A percentile compares a stretch with the other conserved stretches of the same genome.
Conservation (phyloP, 352 stramenopile species). For the Globisporangium paddicum region DNA sequence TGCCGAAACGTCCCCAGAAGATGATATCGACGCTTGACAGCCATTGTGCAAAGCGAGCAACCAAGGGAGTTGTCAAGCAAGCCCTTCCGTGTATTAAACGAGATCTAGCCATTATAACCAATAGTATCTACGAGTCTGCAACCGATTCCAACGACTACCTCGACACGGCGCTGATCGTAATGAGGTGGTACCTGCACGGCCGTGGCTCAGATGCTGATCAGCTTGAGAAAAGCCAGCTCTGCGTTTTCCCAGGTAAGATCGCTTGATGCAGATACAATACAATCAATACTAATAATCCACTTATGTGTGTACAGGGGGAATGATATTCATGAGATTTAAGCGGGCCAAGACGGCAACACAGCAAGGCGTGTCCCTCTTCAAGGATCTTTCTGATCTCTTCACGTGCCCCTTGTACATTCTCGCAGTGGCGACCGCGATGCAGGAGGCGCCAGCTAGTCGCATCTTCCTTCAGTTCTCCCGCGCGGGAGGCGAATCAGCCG, state of each 20-base stretch:
- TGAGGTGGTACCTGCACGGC: conserved; percentile 1
- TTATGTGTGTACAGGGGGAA: not conserved
- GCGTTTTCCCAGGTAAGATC: conserved; percentile 7
- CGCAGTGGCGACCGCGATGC: conserved; percentile 7
- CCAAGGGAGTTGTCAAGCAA: not conserved
- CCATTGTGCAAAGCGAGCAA: not conserved
- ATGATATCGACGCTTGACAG: not conserved
- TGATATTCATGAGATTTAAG: conserved; percentile 16
- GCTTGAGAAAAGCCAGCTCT: conserved; percentile 17
- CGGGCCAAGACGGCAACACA: conserved; percentile 10
- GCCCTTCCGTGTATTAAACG: not conserved
- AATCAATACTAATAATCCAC: not conserved
- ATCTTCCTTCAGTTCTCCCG: conserved; percentile 13
- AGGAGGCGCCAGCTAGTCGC: not conserved
- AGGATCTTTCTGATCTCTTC: conserved; percentile 7
- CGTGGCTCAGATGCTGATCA: conserved; percentile 13
- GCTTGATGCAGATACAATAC: not conserved
- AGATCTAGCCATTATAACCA: not conserved
- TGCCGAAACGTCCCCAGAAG: not conserved
- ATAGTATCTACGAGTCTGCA: not conserved
- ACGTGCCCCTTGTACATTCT: conserved; percentile 13
- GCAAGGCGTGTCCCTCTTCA: conserved; percentile 15
- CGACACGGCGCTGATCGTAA: not conserved
- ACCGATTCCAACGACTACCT: not conserved
- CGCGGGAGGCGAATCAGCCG: not conserved